Evolutionary conservation across 2,329 filamentous ascomycete species (phyloP).

Genomic region (Geosmithia flava): DNA sequence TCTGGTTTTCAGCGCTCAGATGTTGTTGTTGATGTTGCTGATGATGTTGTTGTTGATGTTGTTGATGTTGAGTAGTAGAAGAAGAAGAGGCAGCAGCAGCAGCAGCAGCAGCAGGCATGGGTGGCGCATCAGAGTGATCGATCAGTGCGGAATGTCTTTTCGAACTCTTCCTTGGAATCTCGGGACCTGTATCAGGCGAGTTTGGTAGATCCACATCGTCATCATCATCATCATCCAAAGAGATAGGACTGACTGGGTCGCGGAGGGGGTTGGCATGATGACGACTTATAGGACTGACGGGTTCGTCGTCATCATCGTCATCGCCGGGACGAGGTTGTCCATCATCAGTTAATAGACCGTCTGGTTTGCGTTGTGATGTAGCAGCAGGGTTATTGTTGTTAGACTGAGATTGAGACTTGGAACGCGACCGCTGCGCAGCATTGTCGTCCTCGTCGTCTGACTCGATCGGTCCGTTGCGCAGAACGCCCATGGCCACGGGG

Average conservation of each 20-base stretch:
- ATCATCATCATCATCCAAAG: conserved; percentile 19
- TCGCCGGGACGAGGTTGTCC: conserved; percentile 33
- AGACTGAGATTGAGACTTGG: not conserved
- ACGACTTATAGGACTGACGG: conserved; percentile 14
- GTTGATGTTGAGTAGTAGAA: no score
- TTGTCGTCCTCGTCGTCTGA: conserved; percentile 45
- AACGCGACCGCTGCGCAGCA: conserved; percentile 6
- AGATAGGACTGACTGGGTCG: conserved; percentile 20
- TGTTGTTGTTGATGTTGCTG: no score
- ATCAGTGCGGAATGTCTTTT: conserved; percentile 38
- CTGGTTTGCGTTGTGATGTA: conserved; percentile 10
- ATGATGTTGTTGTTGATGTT: no score
- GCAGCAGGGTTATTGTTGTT: conserved; percentile 5
- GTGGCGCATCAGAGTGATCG: no score
- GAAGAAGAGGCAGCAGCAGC: no score
- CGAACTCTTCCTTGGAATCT: conserved; percentile 61
- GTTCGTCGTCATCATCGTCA: conserved; percentile 24
- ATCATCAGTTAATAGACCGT: conserved; percentile 30
- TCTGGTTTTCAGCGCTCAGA: conserved; percentile 2
- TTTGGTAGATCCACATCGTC: conserved; percentile 20
- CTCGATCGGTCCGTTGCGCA: conserved; percentile 49
- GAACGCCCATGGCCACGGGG: conserved; percentile 49
- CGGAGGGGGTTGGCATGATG: conserved; percentile 19
- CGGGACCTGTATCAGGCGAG: conserved; percentile 7
- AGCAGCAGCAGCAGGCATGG: no score